Conservation (phyloP, 805 yeast species). For the Ogataea henricii region DNA sequence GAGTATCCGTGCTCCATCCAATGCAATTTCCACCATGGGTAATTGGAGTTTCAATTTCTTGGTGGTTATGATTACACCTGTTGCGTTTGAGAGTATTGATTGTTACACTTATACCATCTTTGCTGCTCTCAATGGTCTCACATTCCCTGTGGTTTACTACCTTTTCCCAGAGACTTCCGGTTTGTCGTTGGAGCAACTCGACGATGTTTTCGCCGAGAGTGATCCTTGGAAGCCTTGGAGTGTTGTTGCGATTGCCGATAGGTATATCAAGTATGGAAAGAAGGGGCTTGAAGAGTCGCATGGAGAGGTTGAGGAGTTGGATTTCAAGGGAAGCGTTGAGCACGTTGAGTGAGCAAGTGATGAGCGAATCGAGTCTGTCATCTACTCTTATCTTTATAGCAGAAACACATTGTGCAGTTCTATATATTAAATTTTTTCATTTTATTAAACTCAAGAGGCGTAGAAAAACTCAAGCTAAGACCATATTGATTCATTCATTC, state of each 20-base stretch:
- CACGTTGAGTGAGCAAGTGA: too few relatives aligned
- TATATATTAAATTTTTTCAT: too few relatives aligned
- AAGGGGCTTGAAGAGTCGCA: background rate
- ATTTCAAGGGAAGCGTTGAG: background rate
- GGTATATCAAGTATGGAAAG: constrained; percentile 8
- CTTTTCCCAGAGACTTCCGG: constrained; percentile 52
- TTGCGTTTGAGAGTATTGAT: constrained; percentile 41
- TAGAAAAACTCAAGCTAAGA: too few relatives aligned
- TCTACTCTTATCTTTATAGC: too few relatives aligned
- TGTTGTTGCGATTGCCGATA: constrained; percentile 39
- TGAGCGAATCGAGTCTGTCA: too few relatives aligned
- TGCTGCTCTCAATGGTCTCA: constrained; percentile 44
- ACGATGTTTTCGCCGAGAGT: constrained; percentile 31
- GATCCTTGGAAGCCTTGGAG: constrained; percentile 45
- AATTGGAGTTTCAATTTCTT: constrained; percentile 62
- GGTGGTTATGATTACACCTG: constrained; percentile 56
- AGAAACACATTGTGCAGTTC: too few relatives aligned
- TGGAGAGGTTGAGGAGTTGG: background rate
- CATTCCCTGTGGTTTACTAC: constrained; percentile 44
- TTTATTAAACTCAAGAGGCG: too few relatives aligned
- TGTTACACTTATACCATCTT: constrained; percentile 47
- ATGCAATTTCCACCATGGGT: constrained; percentile 53
- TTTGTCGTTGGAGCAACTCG: constrained; percentile 49
- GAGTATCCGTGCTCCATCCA: constrained; percentile 50
- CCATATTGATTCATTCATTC: too few relatives aligned